Evolutionary conservation across 495 filamentous ascomycete genomes (phyloP), one percentile per base, ranked within the genome.

Genomic region (Penicillium turbatum): DNA sequence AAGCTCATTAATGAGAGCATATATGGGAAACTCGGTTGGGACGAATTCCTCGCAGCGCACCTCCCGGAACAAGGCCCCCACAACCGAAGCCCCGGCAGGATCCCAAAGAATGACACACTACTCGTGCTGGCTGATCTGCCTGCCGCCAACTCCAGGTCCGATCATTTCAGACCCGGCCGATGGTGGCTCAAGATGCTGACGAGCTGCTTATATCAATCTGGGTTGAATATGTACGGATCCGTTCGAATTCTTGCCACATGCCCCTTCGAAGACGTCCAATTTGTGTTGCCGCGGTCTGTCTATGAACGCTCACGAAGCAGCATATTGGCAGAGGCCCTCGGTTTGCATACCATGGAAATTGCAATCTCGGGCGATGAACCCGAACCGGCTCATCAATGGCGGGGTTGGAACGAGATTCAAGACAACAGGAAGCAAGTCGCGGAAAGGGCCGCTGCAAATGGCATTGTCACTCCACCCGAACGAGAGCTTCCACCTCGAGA

Each of bases 181-280:
- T 73, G 70, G 72, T 62, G 62, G 65, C 52, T 60, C 21, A 47
- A 32, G 1, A 55, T 71, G 21, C 61, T 73, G 64, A 61, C 68
- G 16, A 39, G 13, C 12, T 74, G 70, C 37, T 34, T 74, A 47
- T 46, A 49, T 16, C 67, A 69, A 39, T 24, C 19, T 8, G 66
- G 59, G 6, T 10, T 76, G 1, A 62, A 72, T 40, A 38, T 47
- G 21, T 69, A 77, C 21, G 68, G 90, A 8, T 78, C 80, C 6
- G 84, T 92, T 7, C 81, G 90, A 46, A 81, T 92, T 70, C 71
- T 96, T 3, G 56, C 87, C 26, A 86, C 87, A 79, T 43, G 80
- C 5, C 63, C 69, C 0, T 63, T 79, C 29, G 55, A 67, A 0
- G 85, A 88, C 19, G 79, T 75, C 41, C 52, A 59, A 1, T 12